Percentiles rank a stretch among this genome's conserved stretches.
These are phyloP conservation scores for Escovopsis sp. DNA, from an alignment of 2,329 filamentous ascomycete species.

Conservation along the genomic window DNA sequence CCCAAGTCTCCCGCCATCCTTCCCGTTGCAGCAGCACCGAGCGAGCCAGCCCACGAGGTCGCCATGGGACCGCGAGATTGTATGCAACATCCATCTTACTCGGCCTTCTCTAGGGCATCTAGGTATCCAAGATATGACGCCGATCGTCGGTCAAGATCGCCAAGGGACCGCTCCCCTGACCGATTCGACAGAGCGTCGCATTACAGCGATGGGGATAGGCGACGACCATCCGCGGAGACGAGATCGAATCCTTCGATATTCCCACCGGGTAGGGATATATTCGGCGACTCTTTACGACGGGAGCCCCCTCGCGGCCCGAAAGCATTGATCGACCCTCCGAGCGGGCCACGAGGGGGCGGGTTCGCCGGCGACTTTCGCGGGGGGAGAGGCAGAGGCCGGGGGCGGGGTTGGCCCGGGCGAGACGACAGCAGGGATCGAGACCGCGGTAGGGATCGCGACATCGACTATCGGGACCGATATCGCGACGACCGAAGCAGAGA, in stretches of 20 bases:
- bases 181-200: slow-evolving; percentile 43
- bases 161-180: slow-evolving; percentile 55
- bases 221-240: slow-evolving; percentile 48
- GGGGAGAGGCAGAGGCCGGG: slow-evolving; percentile 36
- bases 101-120: slow-evolving; percentile 26
- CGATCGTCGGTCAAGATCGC: slow-evolving; percentile 48
- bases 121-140: slow-evolving; percentile 49
- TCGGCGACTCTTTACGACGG: slow-evolving; percentile 40
- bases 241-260: slow-evolving; percentile 45
- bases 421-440: slow-evolving; percentile 48
- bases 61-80: neutral
- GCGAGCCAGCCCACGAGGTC: too few species aligned
- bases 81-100: slow-evolving; percentile 2
- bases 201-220: slow-evolving; percentile 51
- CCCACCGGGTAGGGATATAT: slow-evolving; percentile 41
- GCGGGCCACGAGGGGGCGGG: slow-evolving; percentile 51
- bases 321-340: slow-evolving; percentile 56
- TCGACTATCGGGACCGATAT: slow-evolving; percentile 44
- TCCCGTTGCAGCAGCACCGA: neutral
- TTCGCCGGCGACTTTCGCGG: slow-evolving; percentile 50
- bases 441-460: slow-evolving; percentile 43
- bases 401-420: slow-evolving; percentile 37
- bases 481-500: slow-evolving; percentile 47
- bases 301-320: slow-evolving; percentile 75
- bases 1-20: neutral